Base-by-base conservation (phyloP, 257 asterid species). In the Knoxia roxburghii region DNA sequence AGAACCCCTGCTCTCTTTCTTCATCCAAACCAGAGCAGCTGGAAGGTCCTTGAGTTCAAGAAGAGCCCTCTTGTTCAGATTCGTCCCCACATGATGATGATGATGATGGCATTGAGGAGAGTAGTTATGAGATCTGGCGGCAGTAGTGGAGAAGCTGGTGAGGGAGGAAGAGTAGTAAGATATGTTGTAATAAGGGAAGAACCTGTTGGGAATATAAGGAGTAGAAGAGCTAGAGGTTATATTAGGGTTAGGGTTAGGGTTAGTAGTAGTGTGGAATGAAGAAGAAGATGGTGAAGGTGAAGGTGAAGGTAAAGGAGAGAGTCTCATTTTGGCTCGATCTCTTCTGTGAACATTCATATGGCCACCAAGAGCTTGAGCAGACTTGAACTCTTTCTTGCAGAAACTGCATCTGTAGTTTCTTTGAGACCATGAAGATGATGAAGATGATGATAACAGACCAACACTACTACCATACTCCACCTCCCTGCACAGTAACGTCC, bases 341-440 rank as follows among this genome's bases (percentile, higher is more conserved):
- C 89, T 81, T 65, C 91, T 78, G 68, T 87, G 95, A 45, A 87
- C 85, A 63, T 87, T 87, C 95, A 87, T 87, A 27, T 87, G 95
- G 3, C 95, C 90, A 0, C 95, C 95, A 63, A 87, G 95, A 29
- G 95, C 95, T 65, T 87, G 95, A 18, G 91, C 89, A 67, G 95
- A 87, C 26, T 78, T 85, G 85, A 83, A 87, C 78, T 85, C 95
- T 65, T 80, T 85, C 79, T 79, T 88, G 84, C 90, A 86, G 51
- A 85, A 86, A 82, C 81, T 81, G 82, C 89, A 86, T 5, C 48
- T 72, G 75, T 82, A 86, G 80, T 73, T 76, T 18, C 90, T 81
- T 20, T 81, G 85, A 29, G 90, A 87, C 95, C 95, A 84, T 50
- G 83, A 79, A 45, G 78, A 83, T n/a, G n/a, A n/a, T n/a, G n/a